Conservation (phyloP, 768 basidiomycete genomes). For the Amanita rimosa region DNA sequence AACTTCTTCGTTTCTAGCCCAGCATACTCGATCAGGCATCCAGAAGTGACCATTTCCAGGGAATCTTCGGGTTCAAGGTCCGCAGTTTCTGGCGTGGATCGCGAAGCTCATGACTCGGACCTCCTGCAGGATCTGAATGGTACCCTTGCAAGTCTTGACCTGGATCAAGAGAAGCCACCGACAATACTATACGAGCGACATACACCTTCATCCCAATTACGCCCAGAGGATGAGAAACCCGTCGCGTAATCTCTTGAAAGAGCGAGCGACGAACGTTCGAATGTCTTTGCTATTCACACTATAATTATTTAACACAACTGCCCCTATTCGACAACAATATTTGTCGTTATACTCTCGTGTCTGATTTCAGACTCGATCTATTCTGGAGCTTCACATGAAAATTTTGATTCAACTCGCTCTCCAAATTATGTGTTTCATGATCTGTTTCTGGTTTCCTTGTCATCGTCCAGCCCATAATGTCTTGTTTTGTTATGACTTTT, state of each 20-base stretch:
- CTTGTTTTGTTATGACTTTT: conserved; percentile 7
- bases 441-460: conserved; percentile 5
- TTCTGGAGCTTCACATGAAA: not conserved
- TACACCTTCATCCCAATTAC: not conserved
- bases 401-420: conserved; percentile 2
- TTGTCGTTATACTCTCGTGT: conserved; percentile 5
- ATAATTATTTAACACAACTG: conserved; percentile 3
- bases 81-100: conserved; percentile 7
- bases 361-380: conserved; percentile 7
- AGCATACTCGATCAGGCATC: conserved; percentile 27
- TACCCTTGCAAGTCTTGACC: conserved; percentile 63
- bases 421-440: not conserved
- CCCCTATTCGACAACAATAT: conserved; percentile 2
- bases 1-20: conserved; percentile 29
- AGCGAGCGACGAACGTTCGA: not conserved
- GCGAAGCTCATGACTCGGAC: conserved; percentile 31
- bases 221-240: not conserved
- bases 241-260: not conserved
- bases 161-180: conserved; percentile 26
- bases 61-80: conserved; percentile 38
- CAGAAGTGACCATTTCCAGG: conserved; percentile 41
- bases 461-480: conserved; percentile 6
- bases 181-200: not conserved
- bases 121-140: conserved; percentile 62
- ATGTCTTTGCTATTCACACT: not conserved